phyloP scores from a whole-genome alignment of 148 eudicot species.

The Pharnaceum exiguum region DNA sequence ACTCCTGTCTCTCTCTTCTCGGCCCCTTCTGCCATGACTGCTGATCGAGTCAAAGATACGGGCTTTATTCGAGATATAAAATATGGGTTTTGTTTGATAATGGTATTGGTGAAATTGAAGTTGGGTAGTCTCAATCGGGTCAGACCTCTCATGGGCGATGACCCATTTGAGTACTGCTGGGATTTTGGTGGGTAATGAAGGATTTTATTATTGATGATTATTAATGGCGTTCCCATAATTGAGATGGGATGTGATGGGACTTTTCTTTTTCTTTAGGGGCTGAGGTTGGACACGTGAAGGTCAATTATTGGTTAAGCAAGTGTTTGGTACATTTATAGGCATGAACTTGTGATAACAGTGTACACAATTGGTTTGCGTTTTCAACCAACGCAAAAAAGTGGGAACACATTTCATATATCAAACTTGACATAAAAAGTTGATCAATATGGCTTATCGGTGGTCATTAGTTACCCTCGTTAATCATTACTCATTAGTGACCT shows the following conservation, averaged over 20 bases:
- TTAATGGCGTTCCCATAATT: conserved; percentile 17
- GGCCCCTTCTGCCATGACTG: conserved; percentile 10
- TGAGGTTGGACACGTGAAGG: background rate
- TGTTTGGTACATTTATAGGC: too few relatives aligned
- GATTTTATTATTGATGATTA: background rate
- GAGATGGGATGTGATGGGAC: too few relatives aligned
- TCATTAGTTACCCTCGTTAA: too few relatives aligned
- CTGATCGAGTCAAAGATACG: background rate
- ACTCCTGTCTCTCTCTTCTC: background rate
- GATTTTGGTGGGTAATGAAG: background rate
- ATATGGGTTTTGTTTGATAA: background rate
- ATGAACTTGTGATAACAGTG: too few relatives aligned
- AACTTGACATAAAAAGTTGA: too few relatives aligned
- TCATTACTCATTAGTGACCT: too few relatives aligned
- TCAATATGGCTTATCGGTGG: too few relatives aligned
- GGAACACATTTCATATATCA: too few relatives aligned
- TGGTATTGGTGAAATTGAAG: conserved; percentile 9
- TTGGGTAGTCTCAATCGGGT: background rate
- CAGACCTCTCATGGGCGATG: conserved; percentile 24
- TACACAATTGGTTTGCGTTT: too few relatives aligned
- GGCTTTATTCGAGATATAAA: conserved; percentile 3
- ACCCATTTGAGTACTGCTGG: conserved; percentile 5
- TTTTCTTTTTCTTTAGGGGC: background rate
- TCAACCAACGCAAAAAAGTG: too few relatives aligned
- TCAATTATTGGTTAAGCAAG: background rate